Evolutionary conservation across 2,329 filamentous ascomycete genomes (phyloP).

Genomic region (Penicillium sp.): DNA sequence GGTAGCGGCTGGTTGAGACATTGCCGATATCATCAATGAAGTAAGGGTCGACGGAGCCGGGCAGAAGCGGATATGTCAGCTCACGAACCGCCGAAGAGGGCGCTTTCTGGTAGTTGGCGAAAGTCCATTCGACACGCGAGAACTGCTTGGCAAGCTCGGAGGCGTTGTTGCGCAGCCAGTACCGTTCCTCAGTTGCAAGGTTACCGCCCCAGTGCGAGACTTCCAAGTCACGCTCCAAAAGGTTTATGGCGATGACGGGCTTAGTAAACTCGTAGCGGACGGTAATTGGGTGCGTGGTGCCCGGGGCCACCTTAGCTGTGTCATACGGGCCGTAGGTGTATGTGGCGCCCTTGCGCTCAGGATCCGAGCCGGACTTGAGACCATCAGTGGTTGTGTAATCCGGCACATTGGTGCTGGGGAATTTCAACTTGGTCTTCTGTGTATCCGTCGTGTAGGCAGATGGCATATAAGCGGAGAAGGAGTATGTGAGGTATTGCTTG

Average conservation of each 20-base stretch:
- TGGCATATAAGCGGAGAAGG: constrained; percentile 79
- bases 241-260: constrained; percentile 74
- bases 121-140: constrained; percentile 72
- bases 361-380: constrained; percentile 62
- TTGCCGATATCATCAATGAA: constrained; percentile 97
- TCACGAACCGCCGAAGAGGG: constrained; percentile 75
- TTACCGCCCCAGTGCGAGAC: constrained; percentile 99
- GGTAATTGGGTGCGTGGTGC: constrained; percentile 67
- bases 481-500: constrained; percentile 80
- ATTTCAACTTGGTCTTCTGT: constrained; percentile 97
- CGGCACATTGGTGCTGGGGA: constrained; percentile 71
- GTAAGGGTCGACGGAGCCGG: constrained; percentile 82
- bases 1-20: constrained; percentile 88
- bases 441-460: constrained; percentile 83
- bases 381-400: constrained; percentile 75
- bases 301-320: constrained; percentile 67
- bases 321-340: constrained; percentile 89
- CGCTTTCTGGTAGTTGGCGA: constrained; percentile 72
- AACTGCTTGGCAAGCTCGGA: constrained; percentile 73
- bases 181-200: constrained; percentile 89
- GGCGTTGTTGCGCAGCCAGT: constrained; percentile 81
- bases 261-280: constrained; percentile 96
- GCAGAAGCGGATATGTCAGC: constrained; percentile 72
- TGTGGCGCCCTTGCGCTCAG: constrained; percentile 78
- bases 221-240: constrained; percentile 86